Evolutionary conservation across 805 yeast species (phyloP), one percentile per base, ranked within the genome.

Genomic region (Wickerhamiella parazyma): DNA sequence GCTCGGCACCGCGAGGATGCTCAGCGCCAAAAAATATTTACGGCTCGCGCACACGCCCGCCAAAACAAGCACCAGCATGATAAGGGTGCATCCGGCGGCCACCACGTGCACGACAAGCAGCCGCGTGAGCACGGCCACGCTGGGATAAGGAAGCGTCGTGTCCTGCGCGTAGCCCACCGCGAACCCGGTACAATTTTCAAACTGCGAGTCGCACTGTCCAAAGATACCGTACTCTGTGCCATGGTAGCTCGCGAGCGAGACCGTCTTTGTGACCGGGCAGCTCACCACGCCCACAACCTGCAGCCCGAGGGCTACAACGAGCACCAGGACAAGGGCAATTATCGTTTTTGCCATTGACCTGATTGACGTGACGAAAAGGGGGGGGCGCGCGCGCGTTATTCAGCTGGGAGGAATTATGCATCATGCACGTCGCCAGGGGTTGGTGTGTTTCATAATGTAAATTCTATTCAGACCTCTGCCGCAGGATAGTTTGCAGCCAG

Each of bases 101-200:
- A 80, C 69, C 1, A 80, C 77, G 56, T 80, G 91, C 3, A 78
- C 82, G 25, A 80, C 67, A 33, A 81, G 60, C 45, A 80, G 61
- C 48, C 69, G 71, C 2, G 86, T 71, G 7, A 80, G 69, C 75
- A 65, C 44, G 65, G 70, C 49, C 80, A 65, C 1, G 82, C 76
- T 43, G 69, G 66, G 2, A 80, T 71, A 9, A 85, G 85, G 29
- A 77, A 4, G 70, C 56, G 49, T 72, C 68, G 17, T 63, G 55
- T 22, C 44, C 19, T 9, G 9, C 4, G 39, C 25, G 49, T 71
- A 72, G 0, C 80, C 80, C 3, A 75, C 60, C 3, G 66, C 56
- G 1, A 63, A 59, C 0, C 45, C 21, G 1, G 73, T 63, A 52
- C 79, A 74, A 1, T 50, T 50, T 3, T 55, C 55, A 6, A 59